Base-by-base conservation (phyloP, 2,329 filamentous ascomycete genomes). In the Aspergillus piperis region DNA sequence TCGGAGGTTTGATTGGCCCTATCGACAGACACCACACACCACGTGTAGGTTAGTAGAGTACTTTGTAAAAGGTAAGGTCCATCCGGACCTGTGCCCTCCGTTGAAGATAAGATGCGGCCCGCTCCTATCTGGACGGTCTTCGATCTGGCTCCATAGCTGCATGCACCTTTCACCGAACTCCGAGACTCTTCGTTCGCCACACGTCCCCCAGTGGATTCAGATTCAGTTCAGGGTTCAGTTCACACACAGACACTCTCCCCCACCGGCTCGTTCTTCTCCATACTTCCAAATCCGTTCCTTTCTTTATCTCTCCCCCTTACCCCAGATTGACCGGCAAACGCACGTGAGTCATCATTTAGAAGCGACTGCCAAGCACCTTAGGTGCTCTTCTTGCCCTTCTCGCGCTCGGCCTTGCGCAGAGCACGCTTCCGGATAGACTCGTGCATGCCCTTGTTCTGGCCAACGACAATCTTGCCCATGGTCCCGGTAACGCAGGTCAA, bases 391-490 rank as follows among this genome's bases (percentile, higher is more conserved):
- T 80, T 79, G 36, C 71, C 77, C 79, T 90, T 91, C 84, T 96
- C 90, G 49, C 92, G 86, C 70, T 91, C 91, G 3, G 87, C 88
- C 84, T 96, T 97, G 74, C 84, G 88, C 73, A 97, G 79, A 42
- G 93, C 93, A 58, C 92, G 84, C 75, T 84, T 89, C 68, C 93
- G 87, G 63, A 97, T 96, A 61, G 88, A 87, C 70, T 90, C 81
- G 73, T 97, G 93, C 88, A 96, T 93, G 36, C 75, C 78, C 74
- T 80, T 83, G 71, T 90, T 91, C 68, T 85, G 78, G 11, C 79
- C 78, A 49, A 90, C 75, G n/a, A 88, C 81, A 38, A 84, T 72
- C 27, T 77, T 75, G 68, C 81, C 84, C 75, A 85, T 85, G 44
- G 85, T 78, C 0, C 87, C 88, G 39, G 84, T 75, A 54, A 89